A percentile compares a stretch with the other conserved stretches of the same genome.
Evolutionary conservation across 1,284 basidiomycete genomes (phyloP).

Genomic region (Malassezia sympodialis): DNA sequence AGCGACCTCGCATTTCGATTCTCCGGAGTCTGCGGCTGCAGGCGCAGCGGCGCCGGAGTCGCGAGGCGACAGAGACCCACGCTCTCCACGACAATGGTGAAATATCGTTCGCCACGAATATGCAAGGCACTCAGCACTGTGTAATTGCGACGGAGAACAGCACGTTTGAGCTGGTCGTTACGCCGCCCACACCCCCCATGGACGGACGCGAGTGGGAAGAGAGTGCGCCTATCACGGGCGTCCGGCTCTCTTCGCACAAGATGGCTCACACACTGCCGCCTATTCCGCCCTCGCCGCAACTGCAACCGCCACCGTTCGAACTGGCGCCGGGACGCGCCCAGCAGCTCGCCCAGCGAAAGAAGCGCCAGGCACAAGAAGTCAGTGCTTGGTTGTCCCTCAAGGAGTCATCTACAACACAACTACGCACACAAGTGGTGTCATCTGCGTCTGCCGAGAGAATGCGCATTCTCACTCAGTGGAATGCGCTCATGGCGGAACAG

Average conservation of each 20-base stretch:
- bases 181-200: constrained; percentile 9
- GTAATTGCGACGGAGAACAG: constrained; percentile 8
- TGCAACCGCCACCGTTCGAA: constrained; percentile 16
- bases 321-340: constrained; percentile 15
- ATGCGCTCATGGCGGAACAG: neutral
- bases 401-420: neutral
- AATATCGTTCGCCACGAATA: neutral
- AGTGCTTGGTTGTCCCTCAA: neutral
- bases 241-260: constrained; percentile 12
- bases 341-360: constrained; percentile 1
- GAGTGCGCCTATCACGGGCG: neutral
- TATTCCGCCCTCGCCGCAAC: neutral
- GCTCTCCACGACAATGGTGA: neutral
- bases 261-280: neutral
- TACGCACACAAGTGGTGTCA: neutral
- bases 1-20: constrained; percentile 6
- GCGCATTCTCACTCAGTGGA: neutral
- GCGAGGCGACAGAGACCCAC: neutral
- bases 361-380: neutral
- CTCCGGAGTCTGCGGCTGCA: constrained; percentile 9
- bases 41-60: constrained; percentile 6
- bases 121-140: constrained; percentile 15
- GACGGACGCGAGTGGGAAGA: neutral
- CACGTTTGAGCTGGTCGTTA: constrained; percentile 13
- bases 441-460: neutral